A percentile compares a stretch with the other conserved stretches of the same genome.
Evolutionary conservation across 2,329 filamentous ascomycete species (phyloP).

Genomic region (Zymoseptoria pseudotritici): DNA sequence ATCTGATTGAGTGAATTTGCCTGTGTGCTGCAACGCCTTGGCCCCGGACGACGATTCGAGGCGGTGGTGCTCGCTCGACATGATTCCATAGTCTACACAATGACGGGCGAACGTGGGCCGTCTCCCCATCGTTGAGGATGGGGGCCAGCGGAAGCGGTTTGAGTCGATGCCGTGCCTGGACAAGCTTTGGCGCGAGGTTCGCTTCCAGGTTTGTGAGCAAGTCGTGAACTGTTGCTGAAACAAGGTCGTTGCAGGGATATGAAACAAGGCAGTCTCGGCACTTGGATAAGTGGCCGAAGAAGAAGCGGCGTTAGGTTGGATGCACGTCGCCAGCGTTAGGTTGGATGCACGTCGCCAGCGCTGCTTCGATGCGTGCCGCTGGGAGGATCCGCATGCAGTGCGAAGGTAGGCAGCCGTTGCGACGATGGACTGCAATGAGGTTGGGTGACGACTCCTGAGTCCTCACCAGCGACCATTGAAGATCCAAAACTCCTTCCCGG

Average conservation of each 20-base stretch:
- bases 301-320: not conserved
- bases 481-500: not conserved
- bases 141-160: not conserved
- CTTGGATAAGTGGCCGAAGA: not conserved
- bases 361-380: too few species aligned
- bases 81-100: too few species aligned
- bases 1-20: not conserved
- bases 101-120: not conserved
- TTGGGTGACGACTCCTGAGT: too few species aligned
- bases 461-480: too few species aligned
- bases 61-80: too few species aligned
- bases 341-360: not conserved
- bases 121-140: not conserved
- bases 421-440: too few species aligned
- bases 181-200: slow-evolving; percentile 17
- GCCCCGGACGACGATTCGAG: too few species aligned
- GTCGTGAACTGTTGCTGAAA: slow-evolving; percentile 15
- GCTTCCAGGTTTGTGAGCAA: slow-evolving; percentile 8
- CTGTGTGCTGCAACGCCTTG: too few species aligned
- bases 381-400: too few species aligned
- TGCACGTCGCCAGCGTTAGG: not conserved
- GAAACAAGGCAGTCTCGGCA: slow-evolving; percentile 1
- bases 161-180: slow-evolving; percentile 5
- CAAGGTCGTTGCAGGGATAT: slow-evolving; percentile 4
- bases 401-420: too few species aligned